Percentiles rank a stretch among this genome's conserved stretches.
These are phyloP conservation scores for Alternaria infectoria DNA, from an alignment of 2,329 filamentous ascomycete species.

Conservation along the genomic window DNA sequence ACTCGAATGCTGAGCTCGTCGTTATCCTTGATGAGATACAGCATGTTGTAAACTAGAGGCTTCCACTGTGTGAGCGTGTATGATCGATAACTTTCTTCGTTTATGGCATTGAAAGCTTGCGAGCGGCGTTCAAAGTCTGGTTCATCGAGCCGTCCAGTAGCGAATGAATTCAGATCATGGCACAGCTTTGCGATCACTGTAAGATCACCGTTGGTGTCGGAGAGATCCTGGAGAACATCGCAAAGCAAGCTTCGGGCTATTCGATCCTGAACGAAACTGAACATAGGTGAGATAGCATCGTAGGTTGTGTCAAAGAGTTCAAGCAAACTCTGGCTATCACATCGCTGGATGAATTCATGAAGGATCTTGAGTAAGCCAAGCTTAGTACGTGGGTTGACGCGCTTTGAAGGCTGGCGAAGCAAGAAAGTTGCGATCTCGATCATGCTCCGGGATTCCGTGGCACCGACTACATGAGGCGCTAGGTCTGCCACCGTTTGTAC, in stretches of 20 bases:
- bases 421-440: conserved; percentile 82
- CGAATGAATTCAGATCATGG: conserved; percentile 80
- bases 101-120: conserved; percentile 75
- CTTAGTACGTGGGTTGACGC: conserved; percentile 84
- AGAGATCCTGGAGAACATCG: conserved; percentile 73
- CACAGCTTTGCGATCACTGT: conserved; percentile 72
- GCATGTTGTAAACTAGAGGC: conserved; percentile 85
- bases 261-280: conserved; percentile 87
- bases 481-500: conserved; percentile 77
- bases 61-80: conserved; percentile 80
- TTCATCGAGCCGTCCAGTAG: conserved; percentile 74
- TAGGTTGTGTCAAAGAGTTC: conserved; percentile 71
- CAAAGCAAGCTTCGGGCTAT: conserved; percentile 76
- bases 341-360: conserved; percentile 77
- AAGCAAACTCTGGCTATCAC: conserved; percentile 61
- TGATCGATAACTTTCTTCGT: conserved; percentile 62
- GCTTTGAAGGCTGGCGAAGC: conserved; percentile 81
- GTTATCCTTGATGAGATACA: conserved; percentile 83
- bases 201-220: conserved; percentile 67
- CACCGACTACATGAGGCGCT: conserved; percentile 57
- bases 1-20: conserved; percentile 86
- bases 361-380: conserved; percentile 79
- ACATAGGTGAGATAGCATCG: conserved; percentile 77
- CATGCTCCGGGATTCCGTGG: conserved; percentile 72
- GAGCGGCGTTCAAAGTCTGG: conserved; percentile 87